Base-by-base conservation (phyloP, 2,329 filamentous ascomycete genomes). In the Metarhizium rileyi region DNA sequence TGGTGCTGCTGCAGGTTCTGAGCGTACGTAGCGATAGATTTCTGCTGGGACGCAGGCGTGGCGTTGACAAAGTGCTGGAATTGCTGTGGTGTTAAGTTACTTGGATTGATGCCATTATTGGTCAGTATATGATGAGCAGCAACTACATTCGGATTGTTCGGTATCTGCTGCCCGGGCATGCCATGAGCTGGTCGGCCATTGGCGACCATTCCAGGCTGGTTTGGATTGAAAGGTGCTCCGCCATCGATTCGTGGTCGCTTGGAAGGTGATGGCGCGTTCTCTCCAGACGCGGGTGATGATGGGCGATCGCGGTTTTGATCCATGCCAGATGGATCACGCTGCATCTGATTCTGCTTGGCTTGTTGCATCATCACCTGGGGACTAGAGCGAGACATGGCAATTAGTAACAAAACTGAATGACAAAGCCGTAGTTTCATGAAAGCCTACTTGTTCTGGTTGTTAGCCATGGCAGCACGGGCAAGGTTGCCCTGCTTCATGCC, bases 231-330 rank as follows among this genome's bases (percentile, higher is more conserved):
- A 9, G 77, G 76, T 30, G 76, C 76, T 59, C 81, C 80, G 59
- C 81, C 80, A 61, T 84, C 83, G 53, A 95, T 78, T 50, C 90
- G 86, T 51, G 84, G 87, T 61, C 90, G 81, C 73, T 97, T 97
- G 55, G 87, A 91, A 2, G 91, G 91, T 28, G 91, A 97, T 4
- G 90, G 89, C 25, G 88, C 90, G 61, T 93, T 93, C 48, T 96
- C 90, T 49, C 83, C 84, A 35, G 85, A 84, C 46, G 83, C 82
- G 7, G 91, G 91, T 30, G 91, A 95, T 51, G 84, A 83, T 26
- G 89, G 84, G 52, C 90, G 81, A 55, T 84, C 83, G 52, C 86
- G 86, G 67, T 85, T 88, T 66, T 86, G 85, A 59, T 95, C 89
- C 79, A 93, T 89, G 54, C 85, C 83, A 16, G 88, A 91, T 48